phyloP scores from a whole-genome alignment of 2,329 filamentous ascomycete species.

The Beauveria caledonica region DNA sequence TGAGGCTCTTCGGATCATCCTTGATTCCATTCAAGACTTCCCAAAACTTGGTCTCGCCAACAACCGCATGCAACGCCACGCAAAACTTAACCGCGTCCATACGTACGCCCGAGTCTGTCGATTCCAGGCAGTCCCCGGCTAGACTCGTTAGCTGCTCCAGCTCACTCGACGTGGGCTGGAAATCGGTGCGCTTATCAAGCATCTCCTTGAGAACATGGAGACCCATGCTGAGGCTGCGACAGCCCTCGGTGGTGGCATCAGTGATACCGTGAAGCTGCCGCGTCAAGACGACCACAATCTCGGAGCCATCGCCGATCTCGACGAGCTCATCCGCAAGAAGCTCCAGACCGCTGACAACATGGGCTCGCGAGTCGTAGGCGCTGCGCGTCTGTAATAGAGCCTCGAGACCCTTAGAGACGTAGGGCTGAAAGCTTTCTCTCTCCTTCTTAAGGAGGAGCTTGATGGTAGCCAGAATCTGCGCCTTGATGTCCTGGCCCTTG shows the following conservation, averaged over 20 bases:
- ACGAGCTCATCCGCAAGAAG: slow-evolving; percentile 66
- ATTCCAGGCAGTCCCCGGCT: slow-evolving; percentile 50
- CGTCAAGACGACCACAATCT: slow-evolving; percentile 49
- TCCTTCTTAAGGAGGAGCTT: slow-evolving; percentile 63
- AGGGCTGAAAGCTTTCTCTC: slow-evolving; percentile 56
- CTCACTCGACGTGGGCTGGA: slow-evolving; percentile 42
- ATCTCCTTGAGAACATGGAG: slow-evolving; percentile 54
- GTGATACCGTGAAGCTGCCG: slow-evolving; percentile 35
- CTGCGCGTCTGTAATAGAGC: slow-evolving; percentile 58
- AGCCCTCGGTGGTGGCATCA: slow-evolving; percentile 36
- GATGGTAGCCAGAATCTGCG: slow-evolving; percentile 66
- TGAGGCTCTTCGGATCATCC: slow-evolving; percentile 66
- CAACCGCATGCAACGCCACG: slow-evolving; percentile 57
- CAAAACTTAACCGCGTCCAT: slow-evolving; percentile 78
- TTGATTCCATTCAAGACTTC: slow-evolving; percentile 52
- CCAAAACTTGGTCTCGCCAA: slow-evolving; percentile 60
- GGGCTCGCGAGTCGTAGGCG: slow-evolving; percentile 58
- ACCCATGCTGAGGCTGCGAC: slow-evolving; percentile 52
- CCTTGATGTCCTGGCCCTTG: slow-evolving; percentile 64
- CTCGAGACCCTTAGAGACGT: slow-evolving; percentile 60
- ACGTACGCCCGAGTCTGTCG: slow-evolving; percentile 52
- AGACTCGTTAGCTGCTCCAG: slow-evolving; percentile 43
- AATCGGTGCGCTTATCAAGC: slow-evolving; percentile 41
- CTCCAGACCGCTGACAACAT: slow-evolving; percentile 68
- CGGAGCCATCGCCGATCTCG: slow-evolving; percentile 52